These are phyloP conservation scores for Fusarium equiseti DNA, from an alignment of 2,329 filamentous ascomycete genomes.

Conservation along the genomic window DNA sequence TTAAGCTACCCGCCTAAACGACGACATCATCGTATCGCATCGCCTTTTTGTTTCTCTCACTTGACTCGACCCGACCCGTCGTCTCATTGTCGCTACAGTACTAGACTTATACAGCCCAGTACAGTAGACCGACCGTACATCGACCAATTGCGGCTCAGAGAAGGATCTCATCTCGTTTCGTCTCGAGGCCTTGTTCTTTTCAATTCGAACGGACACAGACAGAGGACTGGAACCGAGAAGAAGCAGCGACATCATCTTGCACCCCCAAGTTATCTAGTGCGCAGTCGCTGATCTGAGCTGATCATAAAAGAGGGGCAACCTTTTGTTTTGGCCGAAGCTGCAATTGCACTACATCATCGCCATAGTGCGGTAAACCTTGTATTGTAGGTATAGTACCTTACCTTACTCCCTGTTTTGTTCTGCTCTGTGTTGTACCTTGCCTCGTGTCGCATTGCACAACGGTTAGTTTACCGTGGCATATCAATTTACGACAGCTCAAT, in stretches of 20 bases:
- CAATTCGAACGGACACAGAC: conserved; percentile 18
- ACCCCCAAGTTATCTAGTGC: conserved; percentile 11
- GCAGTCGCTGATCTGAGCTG: conserved; percentile 37
- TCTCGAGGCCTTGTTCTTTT: conserved; percentile 14
- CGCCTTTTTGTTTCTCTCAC: conserved; percentile 20
- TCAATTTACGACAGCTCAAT: neutral
- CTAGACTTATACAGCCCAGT: neutral
- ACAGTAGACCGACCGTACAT: conserved; percentile 38
- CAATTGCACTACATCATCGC: conserved; percentile 39
- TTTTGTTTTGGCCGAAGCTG: conserved; percentile 35
- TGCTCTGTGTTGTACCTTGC: neutral
- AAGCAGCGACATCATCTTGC: conserved; percentile 14
- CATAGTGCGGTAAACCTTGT: conserved; percentile 39
- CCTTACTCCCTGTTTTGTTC: neutral
- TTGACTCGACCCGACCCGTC: conserved; percentile 10
- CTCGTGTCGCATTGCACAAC: neutral
- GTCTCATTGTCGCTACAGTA: conserved; percentile 5
- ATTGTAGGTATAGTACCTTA: conserved; percentile 1
- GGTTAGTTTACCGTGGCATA: conserved; percentile 1
- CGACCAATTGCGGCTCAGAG: conserved; percentile 31
- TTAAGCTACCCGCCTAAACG: neutral
- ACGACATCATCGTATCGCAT: conserved; percentile 34
- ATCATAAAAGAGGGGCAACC: conserved; percentile 42
- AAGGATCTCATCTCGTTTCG: conserved; percentile 6
- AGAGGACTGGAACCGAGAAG: conserved; percentile 22